A percentile compares a stretch with the other conserved stretches of the same genome.
These are phyloP conservation scores for Tolypocladium inflatum DNA, from an alignment of 2,329 filamentous ascomycete genomes.

Conservation along the genomic window DNA sequence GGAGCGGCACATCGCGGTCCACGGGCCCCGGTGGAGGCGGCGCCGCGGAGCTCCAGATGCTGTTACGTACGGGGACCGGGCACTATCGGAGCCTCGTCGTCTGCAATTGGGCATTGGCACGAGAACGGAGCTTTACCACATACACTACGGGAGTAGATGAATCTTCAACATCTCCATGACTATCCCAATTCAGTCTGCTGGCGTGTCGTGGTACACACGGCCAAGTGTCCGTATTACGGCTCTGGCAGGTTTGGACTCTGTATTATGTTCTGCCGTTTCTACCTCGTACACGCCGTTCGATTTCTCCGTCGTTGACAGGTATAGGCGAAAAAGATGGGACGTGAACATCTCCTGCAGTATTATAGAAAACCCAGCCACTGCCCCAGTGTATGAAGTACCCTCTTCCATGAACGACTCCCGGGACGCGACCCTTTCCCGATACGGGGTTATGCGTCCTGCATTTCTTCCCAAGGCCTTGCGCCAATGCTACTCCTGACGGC, in stretches of 20 bases:
- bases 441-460: not conserved
- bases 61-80: conserved; percentile 1
- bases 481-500: not conserved
- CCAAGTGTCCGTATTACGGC: too few species aligned
- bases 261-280: too few species aligned
- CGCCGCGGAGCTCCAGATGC: not conserved
- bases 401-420: not conserved
- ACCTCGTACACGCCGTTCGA: too few species aligned
- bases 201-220: too few species aligned
- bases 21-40: conserved; percentile 1
- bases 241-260: too few species aligned
- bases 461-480: not conserved
- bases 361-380: not conserved
- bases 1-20: not conserved
- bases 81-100: not conserved
- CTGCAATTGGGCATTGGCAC: not conserved
- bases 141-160: not conserved
- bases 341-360: not conserved
- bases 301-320: not conserved
- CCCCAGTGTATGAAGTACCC: not conserved
- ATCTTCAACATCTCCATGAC: not conserved
- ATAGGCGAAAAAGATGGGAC: not conserved
- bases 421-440: not conserved
- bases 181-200: not conserved
- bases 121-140: not conserved